phyloP scores from a whole-genome alignment of 2,329 filamentous ascomycete genomes.

The Nakataea oryzae region DNA sequence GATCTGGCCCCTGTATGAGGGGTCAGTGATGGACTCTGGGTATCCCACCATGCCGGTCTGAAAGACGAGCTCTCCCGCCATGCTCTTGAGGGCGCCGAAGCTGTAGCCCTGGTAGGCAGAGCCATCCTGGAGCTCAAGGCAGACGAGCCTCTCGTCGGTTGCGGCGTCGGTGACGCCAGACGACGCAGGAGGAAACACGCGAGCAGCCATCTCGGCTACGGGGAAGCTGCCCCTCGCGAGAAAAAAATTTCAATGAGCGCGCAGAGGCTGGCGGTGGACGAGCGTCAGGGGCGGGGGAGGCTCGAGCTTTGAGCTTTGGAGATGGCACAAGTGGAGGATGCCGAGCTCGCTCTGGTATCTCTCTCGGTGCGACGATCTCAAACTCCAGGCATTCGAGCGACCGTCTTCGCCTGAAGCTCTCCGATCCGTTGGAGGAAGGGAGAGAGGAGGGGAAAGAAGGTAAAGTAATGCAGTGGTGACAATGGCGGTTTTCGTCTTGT shows the following conservation, averaged over 20 bases:
- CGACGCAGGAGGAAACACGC: constrained; percentile 45
- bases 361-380: constrained; percentile 1
- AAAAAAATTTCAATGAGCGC: neutral
- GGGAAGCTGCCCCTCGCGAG: neutral
- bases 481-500: neutral
- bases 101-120: constrained; percentile 87
- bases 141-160: constrained; percentile 55
- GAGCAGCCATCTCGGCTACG: constrained; percentile 21
- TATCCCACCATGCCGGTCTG: constrained; percentile 99
- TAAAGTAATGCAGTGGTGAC: neutral
- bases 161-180: constrained; percentile 41
- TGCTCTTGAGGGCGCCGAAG: constrained; percentile 91
- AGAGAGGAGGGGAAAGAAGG: neutral
- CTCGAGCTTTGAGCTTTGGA: neutral
- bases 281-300: neutral
- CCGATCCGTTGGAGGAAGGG: constrained; percentile 2
- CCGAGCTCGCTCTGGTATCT: neutral
- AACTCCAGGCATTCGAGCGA: constrained; percentile 1
- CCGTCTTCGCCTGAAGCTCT: constrained; percentile 2
- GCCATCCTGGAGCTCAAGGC: constrained; percentile 89
- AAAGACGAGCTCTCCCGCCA: constrained; percentile 95
- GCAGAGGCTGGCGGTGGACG: neutral
- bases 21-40: constrained; percentile 86
- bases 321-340: neutral
- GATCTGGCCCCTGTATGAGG: constrained; percentile 87